Evolutionary conservation across 176 grass and related monocot genomes (phyloP).

Genomic region (Aegilops tauschii): DNA sequence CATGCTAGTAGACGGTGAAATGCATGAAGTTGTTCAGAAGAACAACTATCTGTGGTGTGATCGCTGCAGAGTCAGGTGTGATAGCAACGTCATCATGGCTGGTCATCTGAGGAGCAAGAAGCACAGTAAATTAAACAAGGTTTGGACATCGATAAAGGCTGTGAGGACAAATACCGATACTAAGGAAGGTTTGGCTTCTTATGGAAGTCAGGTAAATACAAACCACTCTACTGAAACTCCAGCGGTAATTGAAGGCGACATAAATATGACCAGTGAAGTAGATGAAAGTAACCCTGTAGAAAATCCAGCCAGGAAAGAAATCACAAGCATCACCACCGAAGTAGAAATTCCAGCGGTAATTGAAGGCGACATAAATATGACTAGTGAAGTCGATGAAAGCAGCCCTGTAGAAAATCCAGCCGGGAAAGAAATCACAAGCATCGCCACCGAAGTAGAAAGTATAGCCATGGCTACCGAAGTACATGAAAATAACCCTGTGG

Average conservation of each 20-base stretch:
- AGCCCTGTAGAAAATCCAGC: neutral
- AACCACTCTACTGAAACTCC: neutral
- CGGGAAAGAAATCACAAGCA: neutral
- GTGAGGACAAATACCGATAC: constrained; percentile 1
- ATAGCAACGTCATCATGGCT: constrained; percentile 22
- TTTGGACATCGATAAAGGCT: constrained; percentile 30
- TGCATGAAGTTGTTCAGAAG: constrained; percentile 39
- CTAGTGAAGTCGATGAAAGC: neutral
- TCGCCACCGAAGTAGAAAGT: neutral
- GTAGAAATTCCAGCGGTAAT: constrained; percentile 1
- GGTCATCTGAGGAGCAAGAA: constrained; percentile 48
- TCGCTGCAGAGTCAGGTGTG: constrained; percentile 37
- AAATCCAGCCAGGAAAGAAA: neutral
- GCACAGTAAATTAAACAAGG: constrained; percentile 34
- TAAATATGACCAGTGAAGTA: neutral
- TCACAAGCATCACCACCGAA: too few species aligned
- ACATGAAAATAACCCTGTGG: neutral
- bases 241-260: neutral
- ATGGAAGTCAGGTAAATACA: neutral
- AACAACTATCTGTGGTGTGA: constrained; percentile 36
- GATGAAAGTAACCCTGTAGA: neutral
- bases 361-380: neutral
- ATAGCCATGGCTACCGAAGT: neutral
- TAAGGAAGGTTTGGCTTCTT: neutral
- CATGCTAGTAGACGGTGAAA: constrained; percentile 40